Conservation (phyloP, 2,329 filamentous ascomycete species). For the Colletotrichum liaoningense region DNA sequence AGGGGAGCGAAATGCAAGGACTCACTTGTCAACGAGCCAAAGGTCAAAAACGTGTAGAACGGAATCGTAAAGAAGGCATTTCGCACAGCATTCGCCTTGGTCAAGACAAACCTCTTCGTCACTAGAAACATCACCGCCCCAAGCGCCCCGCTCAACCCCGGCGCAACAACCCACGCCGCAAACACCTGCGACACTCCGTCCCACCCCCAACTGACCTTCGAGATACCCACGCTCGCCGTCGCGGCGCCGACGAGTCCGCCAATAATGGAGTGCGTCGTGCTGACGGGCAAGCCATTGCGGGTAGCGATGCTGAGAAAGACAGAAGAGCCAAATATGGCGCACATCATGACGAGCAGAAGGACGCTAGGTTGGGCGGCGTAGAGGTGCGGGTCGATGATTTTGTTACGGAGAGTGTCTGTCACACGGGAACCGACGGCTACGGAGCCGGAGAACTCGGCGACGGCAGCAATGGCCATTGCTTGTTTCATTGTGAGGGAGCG, state of each 20-base stretch:
- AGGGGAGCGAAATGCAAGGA: background rate
- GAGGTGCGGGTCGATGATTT: conserved; percentile 55
- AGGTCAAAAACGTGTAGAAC: conserved; percentile 51
- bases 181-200: conserved; percentile 52
- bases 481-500: conserved; percentile 59
- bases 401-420: conserved; percentile 59
- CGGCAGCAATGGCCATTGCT: conserved; percentile 55
- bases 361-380: conserved; percentile 58
- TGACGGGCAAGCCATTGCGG: conserved; percentile 62
- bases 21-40: conserved; percentile 48
- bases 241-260: conserved; percentile 52
- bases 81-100: conserved; percentile 42
- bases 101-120: conserved; percentile 48
- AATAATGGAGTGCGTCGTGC: conserved; percentile 65
- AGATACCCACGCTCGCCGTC: conserved; percentile 49
- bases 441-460: conserved; percentile 58
- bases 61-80: conserved; percentile 48
- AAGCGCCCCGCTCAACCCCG: conserved; percentile 46
- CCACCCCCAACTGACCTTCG: conserved; percentile 51
- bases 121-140: conserved; percentile 47
- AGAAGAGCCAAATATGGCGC: conserved; percentile 61
- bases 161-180: conserved; percentile 51
- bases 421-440: conserved; percentile 51
- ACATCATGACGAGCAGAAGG: conserved; percentile 66
- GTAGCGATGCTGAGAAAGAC: conserved; percentile 65